Base-by-base conservation (phyloP, 805 yeast genomes). In the Ogataea trehalophila region DNA sequence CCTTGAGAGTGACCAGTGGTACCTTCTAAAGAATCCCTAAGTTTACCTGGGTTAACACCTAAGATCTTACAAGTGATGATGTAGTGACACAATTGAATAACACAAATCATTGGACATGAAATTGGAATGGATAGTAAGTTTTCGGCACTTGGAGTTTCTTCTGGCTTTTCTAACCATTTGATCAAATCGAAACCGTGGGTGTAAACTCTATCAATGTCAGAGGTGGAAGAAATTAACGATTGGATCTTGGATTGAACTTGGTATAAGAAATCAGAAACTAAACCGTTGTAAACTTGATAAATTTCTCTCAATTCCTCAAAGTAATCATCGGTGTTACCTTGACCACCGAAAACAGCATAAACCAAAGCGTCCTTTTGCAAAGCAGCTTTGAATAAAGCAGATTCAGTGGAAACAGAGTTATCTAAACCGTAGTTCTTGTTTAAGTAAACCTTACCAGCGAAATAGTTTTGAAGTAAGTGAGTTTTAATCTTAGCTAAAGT, bases 261-360 rank as follows among this genome's bases (percentile, higher is more conserved):
- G 52, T 73, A 69, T 58, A 94, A 76, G 58, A 92, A 80, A 59
- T 85, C 92, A 22, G 76, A 68, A 47, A 90, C 73, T 53, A 92
- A 74, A 26, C 87, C 87, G 55, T 83, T 76, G 75, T 94, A 94
- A 49, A 83, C 76, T 54, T 79, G 72, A 74, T 87, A 85, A 50
- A 91, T 67, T 55, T 89, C 95, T 67, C 96, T 83, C 65, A 94
- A 79, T 74, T 94, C 99, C 66, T 91, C 97, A 60, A 94, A 94
- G 74, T 89, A 94, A 67, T 94, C 97, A 65, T 94, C 98, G 45
- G 95, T 84, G 74, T 89, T 92, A 71, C 99, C 99, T 75, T 94
- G 99, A 62, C 99, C 99, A 66, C 99, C 99, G 61, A 92, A 94
- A 57, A 94, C 82, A 54, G 97, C 96, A 50, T 78, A 81, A 47